Conservation (phyloP, 2,329 filamentous ascomycete genomes). For the Fusarium aywerte region DNA sequence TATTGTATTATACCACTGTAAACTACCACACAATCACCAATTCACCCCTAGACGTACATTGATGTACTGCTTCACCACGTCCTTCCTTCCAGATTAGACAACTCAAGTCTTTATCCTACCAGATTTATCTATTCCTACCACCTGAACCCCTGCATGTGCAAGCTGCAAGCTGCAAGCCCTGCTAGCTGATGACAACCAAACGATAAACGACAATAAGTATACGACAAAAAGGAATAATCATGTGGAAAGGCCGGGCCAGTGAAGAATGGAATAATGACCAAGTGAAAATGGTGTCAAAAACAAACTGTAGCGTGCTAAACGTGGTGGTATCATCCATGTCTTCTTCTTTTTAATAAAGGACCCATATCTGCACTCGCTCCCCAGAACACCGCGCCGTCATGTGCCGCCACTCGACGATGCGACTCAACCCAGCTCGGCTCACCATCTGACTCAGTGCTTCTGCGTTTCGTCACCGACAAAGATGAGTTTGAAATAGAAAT, state of each 20-base stretch:
- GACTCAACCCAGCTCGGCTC: not conserved
- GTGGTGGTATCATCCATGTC: conserved; percentile 57
- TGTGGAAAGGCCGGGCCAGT: conserved; percentile 18
- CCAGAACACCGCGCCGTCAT: not conserved
- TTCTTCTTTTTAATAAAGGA: conserved; percentile 48
- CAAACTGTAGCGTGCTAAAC: conserved; percentile 52
- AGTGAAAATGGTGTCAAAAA: conserved; percentile 36
- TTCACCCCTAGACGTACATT: conserved; percentile 19
- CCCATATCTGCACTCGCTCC: conserved; percentile 43
- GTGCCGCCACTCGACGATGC: not conserved
- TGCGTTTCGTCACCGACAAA: conserved; percentile 33
- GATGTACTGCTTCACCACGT: conserved; percentile 18
- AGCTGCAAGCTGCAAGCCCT: conserved; percentile 16
- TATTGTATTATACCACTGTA: conserved; percentile 41
- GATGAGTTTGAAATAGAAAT: conserved; percentile 35
- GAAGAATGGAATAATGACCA: conserved; percentile 31
- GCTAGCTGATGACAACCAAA: conserved; percentile 28
- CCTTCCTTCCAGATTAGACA: conserved; percentile 19
- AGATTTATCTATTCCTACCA: conserved; percentile 43
- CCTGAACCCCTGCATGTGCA: conserved; percentile 17
- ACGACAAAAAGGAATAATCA: conserved; percentile 35
- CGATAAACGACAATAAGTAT: conserved; percentile 34
- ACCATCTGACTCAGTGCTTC: conserved; percentile 16
- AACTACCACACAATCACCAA: conserved; percentile 34
- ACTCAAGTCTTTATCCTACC: conserved; percentile 44